A percentile compares a stretch with the other conserved stretches of the same genome.
Conservation (phyloP, 2,329 filamentous ascomycete genomes). For the Xenoacremonium recifei region DNA sequence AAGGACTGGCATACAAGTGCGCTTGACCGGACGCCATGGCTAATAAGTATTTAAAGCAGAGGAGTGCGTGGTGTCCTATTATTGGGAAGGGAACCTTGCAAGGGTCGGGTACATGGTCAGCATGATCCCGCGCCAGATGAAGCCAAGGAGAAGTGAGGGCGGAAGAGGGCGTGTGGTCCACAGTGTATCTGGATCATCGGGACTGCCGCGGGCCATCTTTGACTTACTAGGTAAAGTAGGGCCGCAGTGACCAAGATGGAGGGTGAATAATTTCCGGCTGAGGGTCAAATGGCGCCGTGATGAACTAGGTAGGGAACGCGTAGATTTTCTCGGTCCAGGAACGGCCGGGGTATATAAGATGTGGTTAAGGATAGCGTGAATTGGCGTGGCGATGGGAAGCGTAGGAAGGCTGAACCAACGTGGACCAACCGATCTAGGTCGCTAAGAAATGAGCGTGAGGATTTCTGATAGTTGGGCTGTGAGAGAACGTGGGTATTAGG, state of each 20-base stretch:
- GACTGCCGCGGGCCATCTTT: slow-evolving; percentile 27
- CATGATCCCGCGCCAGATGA: slow-evolving; percentile 23
- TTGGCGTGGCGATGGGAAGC: slow-evolving; percentile 13
- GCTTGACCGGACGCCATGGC: slow-evolving; percentile 52
- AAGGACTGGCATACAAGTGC: slow-evolving; percentile 47
- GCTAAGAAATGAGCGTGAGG: slow-evolving; percentile 21
- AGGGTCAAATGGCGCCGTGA: slow-evolving; percentile 21
- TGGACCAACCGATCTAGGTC: slow-evolving; percentile 9
- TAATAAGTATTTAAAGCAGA: slow-evolving; percentile 13
- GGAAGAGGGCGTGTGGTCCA: slow-evolving; percentile 20
- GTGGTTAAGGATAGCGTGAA: slow-evolving; percentile 17
- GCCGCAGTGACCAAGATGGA: slow-evolving; percentile 29
- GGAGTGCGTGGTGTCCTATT: slow-evolving; percentile 24
- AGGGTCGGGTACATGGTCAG: slow-evolving; percentile 23
- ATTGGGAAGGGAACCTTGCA: slow-evolving; percentile 24
- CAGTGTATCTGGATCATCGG: slow-evolving; percentile 30
- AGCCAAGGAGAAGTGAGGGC: slow-evolving; percentile 21
- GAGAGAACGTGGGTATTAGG: slow-evolving; percentile 4
- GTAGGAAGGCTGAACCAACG: slow-evolving; percentile 9
- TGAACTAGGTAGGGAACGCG: slow-evolving; percentile 22
- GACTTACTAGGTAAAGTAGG: slow-evolving; percentile 28
- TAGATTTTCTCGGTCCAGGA: slow-evolving; percentile 14
- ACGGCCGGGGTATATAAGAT: slow-evolving; percentile 18
- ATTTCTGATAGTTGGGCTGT: slow-evolving; percentile 23
- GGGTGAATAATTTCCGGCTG: slow-evolving; percentile 30